Conservation (phyloP, 148 eudicot genomes). For the Diospyros kaki region DNA sequence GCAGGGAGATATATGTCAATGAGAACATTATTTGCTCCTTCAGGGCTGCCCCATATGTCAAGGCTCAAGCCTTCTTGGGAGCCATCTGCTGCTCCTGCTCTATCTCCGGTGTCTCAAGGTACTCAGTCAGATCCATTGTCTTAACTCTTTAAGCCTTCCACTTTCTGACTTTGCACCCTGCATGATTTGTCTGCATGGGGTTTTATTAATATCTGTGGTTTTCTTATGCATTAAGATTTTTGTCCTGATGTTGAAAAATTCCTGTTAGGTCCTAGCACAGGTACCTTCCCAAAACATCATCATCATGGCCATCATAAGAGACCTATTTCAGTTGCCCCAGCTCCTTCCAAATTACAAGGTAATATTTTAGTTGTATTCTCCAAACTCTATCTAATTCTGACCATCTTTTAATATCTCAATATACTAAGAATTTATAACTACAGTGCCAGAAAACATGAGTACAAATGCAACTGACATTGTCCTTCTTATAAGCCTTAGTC, state of each 20-base stretch:
- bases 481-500: neutral
- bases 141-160: neutral
- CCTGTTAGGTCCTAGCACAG: constrained; percentile 40
- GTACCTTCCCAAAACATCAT: constrained; percentile 30
- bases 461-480: neutral
- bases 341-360: constrained; percentile 63
- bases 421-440: neutral
- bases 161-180: constrained; percentile 12
- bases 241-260: constrained; percentile 27
- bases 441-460: neutral
- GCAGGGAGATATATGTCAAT: constrained; percentile 36
- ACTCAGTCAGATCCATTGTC: constrained; percentile 7
- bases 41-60: constrained; percentile 14
- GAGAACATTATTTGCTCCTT: constrained; percentile 29
- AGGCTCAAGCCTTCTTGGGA: constrained; percentile 28
- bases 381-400: neutral
- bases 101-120: constrained; percentile 69
- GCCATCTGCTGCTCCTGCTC: constrained; percentile 43
- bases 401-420: neutral
- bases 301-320: constrained; percentile 39
- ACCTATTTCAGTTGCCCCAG: constrained; percentile 40
- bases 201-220: neutral
- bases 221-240: neutral
- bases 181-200: neutral
- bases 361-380: constrained; percentile 8